phyloP scores from a whole-genome alignment of 768 basidiomycete species.

The Suillus hirtellus region DNA sequence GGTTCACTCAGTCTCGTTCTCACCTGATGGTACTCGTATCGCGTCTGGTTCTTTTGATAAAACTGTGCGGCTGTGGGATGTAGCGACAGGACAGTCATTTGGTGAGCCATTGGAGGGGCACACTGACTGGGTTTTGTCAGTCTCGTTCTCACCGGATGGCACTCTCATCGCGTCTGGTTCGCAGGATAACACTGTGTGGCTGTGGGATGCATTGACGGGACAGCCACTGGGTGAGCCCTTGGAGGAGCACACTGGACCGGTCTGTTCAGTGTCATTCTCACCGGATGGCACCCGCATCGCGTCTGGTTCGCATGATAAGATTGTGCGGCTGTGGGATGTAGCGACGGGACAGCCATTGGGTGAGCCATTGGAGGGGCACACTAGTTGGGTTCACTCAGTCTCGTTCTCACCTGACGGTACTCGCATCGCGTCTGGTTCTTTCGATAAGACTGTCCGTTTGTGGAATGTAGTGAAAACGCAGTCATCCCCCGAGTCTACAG shows the following conservation, averaged over 20 bases:
- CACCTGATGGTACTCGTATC: too few species aligned
- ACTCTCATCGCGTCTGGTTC: not conserved
- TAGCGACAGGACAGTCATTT: too few species aligned
- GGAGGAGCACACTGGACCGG: not conserved
- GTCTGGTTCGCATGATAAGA: not conserved
- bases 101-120: too few species aligned
- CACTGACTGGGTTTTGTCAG: too few species aligned
- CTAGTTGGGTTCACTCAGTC: too few species aligned
- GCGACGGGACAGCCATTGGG: too few species aligned
- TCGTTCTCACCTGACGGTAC: not conserved
- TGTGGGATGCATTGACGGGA: not conserved
- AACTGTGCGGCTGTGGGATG: too few species aligned
- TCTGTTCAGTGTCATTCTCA: too few species aligned
- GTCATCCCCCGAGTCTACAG: too few species aligned
- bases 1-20: too few species aligned
- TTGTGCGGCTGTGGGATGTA: not conserved
- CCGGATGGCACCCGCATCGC: not conserved
- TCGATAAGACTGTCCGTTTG: not conserved
- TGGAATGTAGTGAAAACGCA: not conserved
- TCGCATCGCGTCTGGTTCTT: not conserved
- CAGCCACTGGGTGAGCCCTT: not conserved
- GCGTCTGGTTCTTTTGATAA: too few species aligned
- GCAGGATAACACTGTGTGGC: not conserved
- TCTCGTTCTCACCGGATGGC: not conserved
- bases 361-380: too few species aligned